phyloP scores from a whole-genome alignment of 164 flowering plant species.

The Echeveria elegans region DNA sequence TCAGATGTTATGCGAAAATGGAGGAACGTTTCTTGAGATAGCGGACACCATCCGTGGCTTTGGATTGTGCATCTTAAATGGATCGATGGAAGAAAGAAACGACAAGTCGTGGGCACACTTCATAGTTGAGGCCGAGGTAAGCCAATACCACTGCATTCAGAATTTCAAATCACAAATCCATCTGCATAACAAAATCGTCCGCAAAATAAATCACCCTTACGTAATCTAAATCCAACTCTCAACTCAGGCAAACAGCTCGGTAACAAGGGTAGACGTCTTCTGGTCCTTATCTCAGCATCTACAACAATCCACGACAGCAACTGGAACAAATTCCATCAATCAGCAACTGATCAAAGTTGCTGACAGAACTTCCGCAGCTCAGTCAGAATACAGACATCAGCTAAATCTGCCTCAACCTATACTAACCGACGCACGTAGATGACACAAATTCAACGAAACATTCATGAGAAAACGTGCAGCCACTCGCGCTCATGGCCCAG shows the following conservation, averaged over 20 bases:
- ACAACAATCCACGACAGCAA: slow-evolving; percentile 47
- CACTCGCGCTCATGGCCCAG: background rate
- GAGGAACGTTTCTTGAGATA: slow-evolving; percentile 77
- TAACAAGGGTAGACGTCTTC: slow-evolving; percentile 92
- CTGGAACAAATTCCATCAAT: slow-evolving; percentile 17
- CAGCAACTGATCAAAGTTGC: slow-evolving; percentile 16
- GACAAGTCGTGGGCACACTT: slow-evolving; percentile 84
- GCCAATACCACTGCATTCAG: background rate
- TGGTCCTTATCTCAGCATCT: slow-evolving; percentile 68
- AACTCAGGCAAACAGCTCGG: slow-evolving; percentile 80
- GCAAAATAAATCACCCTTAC: background rate
- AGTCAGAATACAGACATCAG: slow-evolving; percentile 28
- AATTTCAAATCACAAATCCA: background rate
- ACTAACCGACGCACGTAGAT: slow-evolving; percentile 18
- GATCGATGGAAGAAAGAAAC: slow-evolving; percentile 67
- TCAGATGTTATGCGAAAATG: slow-evolving; percentile 86
- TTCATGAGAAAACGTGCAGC: background rate
- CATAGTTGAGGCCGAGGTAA: slow-evolving; percentile 61
- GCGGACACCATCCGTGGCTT: slow-evolving; percentile 69
- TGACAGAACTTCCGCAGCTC: slow-evolving; percentile 17
- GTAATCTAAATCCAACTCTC: background rate
- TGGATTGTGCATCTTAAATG: slow-evolving; percentile 85
- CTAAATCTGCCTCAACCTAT: slow-evolving; percentile 32
- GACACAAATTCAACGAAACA: background rate
- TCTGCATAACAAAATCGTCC: background rate